Evolutionary conservation across 441 rosid species (phyloP).

Genomic region (Gossypium lobatum): DNA sequence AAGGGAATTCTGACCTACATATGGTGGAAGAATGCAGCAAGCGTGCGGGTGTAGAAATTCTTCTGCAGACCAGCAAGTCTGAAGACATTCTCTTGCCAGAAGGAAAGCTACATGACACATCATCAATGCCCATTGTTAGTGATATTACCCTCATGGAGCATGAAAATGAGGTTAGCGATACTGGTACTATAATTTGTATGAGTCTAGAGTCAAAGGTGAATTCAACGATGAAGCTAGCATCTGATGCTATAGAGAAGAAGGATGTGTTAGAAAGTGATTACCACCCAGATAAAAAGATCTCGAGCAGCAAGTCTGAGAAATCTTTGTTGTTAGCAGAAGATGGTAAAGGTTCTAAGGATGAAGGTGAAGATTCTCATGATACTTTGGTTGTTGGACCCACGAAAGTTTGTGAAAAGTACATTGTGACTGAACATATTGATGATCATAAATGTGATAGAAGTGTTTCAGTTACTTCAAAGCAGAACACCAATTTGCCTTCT

Average conservation of each 20-base stretch:
- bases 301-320: conserved; percentile 24
- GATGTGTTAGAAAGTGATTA: conserved; percentile 20
- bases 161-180: conserved; percentile 25
- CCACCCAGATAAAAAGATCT: conserved; percentile 21
- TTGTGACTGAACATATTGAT: conserved; percentile 18
- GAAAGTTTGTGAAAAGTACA: conserved; percentile 19
- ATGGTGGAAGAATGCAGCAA: conserved; percentile 31
- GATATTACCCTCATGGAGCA: conserved; percentile 22
- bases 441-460: conserved; percentile 9
- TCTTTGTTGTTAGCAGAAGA: conserved; percentile 25
- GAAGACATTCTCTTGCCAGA: conserved; percentile 20
- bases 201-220: conserved; percentile 24
- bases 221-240: conserved; percentile 18
- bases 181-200: conserved; percentile 14
- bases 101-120: conserved; percentile 15
- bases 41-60: conserved; percentile 11
- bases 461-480: conserved; percentile 20
- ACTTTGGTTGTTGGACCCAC: conserved; percentile 23
- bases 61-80: conserved; percentile 19
- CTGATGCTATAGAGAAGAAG: conserved; percentile 19
- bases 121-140: conserved; percentile 17
- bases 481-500: conserved; percentile 29
- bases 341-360: conserved; percentile 20
- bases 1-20: conserved; percentile 31
- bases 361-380: conserved; percentile 25